A percentile compares a stretch with the other conserved stretches of the same genome.
These are phyloP conservation scores for Calendula officinalis DNA, from an alignment of 129 eudicot genomes.

Conservation along the genomic window DNA sequence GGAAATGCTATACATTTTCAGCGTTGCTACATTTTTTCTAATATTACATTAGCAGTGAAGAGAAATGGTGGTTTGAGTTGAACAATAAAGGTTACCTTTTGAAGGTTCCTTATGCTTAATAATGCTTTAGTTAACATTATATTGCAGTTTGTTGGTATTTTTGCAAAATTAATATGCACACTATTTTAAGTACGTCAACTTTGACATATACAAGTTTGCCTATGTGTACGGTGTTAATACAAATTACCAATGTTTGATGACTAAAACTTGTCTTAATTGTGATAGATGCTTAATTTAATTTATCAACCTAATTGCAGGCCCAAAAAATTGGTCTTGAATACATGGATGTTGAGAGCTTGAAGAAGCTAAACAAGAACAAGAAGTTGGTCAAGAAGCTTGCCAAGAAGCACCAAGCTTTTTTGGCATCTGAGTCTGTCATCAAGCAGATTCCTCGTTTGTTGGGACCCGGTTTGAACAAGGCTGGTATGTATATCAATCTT, in stretches of 20 bases:
- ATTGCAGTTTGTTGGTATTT: background rate
- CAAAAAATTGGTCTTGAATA: slow-evolving; percentile 53
- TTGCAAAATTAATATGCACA: background rate
- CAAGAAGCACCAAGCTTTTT: slow-evolving; percentile 53
- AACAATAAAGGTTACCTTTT: no score
- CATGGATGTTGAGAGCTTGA: slow-evolving; percentile 52
- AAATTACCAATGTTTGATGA: no score
- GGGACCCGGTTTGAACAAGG: slow-evolving; percentile 62
- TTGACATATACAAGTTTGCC: background rate
- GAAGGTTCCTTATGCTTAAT: no score
- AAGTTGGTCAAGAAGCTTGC: slow-evolving; percentile 62
- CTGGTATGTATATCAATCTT: slow-evolving; percentile 31
- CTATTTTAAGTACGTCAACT: background rate
- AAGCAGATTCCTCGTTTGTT: slow-evolving; percentile 64
- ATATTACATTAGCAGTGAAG: no score
- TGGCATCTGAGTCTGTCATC: slow-evolving; percentile 59
- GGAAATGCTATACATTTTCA: background rate
- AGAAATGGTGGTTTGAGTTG: no score
- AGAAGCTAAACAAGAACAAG: slow-evolving; percentile 57
- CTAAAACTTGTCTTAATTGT: no score
- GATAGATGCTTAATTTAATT: no score
- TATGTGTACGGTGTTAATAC: background rate
- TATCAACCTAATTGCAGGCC: slow-evolving; percentile 26
- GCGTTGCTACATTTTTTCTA: background rate
- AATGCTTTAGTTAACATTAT: background rate